A percentile compares a stretch with the other conserved stretches of the same genome.
These are phyloP conservation scores for Candida michaelii DNA, from an alignment of 805 yeast species.

Conservation along the genomic window DNA sequence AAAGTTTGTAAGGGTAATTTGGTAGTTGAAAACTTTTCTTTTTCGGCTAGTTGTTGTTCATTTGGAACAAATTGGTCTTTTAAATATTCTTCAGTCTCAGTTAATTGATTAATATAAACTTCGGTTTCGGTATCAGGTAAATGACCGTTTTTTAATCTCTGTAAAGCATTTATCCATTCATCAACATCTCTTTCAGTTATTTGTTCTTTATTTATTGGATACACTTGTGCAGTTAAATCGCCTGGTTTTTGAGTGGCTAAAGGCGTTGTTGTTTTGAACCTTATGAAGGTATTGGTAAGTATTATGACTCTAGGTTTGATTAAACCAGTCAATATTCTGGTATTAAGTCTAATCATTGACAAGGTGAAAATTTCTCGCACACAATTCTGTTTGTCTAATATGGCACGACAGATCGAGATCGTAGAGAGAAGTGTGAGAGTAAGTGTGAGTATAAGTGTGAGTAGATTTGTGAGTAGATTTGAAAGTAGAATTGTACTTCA, in stretches of 20 bases:
- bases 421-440: too few relatives aligned
- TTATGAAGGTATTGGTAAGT: background rate
- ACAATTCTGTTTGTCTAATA: too few relatives aligned
- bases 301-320: background rate
- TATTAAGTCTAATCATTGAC: constrained; percentile 16
- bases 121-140: constrained; percentile 33
- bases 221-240: constrained; percentile 35
- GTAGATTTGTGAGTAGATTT: too few relatives aligned
- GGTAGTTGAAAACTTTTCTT: constrained; percentile 45
- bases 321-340: constrained; percentile 5
- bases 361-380: constrained; percentile 7
- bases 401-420: too few relatives aligned
- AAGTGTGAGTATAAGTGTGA: too few relatives aligned
- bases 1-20: constrained; percentile 65
- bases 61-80: constrained; percentile 54
- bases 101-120: constrained; percentile 38
- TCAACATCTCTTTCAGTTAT: constrained; percentile 43
- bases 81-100: constrained; percentile 36
- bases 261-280: constrained; percentile 4
- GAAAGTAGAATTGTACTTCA: too few relatives aligned
- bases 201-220: constrained; percentile 36
- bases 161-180: constrained; percentile 48
- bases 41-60: constrained; percentile 61
- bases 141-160: constrained; percentile 36
- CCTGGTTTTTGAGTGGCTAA: background rate